phyloP scores from a whole-genome alignment of 2,329 filamentous ascomycete genomes.

The Xylariaceae sp. region DNA sequence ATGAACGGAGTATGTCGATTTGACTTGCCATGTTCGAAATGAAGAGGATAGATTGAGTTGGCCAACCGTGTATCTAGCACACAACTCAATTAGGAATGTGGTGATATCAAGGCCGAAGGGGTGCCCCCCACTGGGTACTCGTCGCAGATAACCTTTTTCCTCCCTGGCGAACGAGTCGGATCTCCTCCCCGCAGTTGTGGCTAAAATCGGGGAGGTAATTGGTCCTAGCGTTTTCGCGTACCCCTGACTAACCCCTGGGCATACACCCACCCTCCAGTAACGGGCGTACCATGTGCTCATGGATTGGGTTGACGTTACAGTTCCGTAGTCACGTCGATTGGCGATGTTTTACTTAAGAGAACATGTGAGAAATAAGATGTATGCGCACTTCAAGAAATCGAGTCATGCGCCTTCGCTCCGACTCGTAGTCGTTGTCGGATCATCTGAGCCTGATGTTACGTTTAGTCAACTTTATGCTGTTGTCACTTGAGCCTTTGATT shows the following conservation, averaged over 20 bases:
- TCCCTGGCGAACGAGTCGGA: constrained; percentile 13
- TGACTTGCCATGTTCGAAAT: neutral
- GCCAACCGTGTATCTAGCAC: no score
- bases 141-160: no score
- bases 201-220: constrained; percentile 12
- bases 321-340: constrained; percentile 13
- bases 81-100: neutral
- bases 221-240: constrained; percentile 12
- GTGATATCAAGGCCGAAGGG: neutral
- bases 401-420: neutral
- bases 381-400: constrained; percentile 7
- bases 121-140: constrained; percentile 12
- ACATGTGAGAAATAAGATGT: neutral
- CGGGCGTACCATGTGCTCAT: neutral
- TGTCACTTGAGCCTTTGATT: no score
- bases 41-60: constrained; percentile 2
- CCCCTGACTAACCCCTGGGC: constrained; percentile 14
- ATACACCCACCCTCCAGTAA: neutral
- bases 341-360: neutral
- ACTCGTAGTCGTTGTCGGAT: no score
- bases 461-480: no score
- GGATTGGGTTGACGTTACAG: constrained; percentile 12
- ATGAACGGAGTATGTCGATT: constrained; percentile 19
- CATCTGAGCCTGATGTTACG: no score
- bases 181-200: constrained; percentile 10